phyloP scores from a whole-genome alignment of 441 rosid genomes.

The Macaranga tanarius region DNA sequence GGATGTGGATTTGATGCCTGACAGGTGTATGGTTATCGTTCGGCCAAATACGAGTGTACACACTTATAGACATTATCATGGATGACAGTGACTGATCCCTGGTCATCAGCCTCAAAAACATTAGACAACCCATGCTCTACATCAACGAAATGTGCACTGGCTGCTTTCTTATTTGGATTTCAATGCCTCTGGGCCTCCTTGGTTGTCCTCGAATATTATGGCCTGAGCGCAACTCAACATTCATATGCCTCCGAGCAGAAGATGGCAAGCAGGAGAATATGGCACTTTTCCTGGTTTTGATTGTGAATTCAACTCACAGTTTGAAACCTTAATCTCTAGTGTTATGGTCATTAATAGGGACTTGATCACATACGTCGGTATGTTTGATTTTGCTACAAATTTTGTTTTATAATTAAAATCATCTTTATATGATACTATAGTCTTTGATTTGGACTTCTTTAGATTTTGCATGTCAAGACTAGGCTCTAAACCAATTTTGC shows the following conservation, averaged over 20 bases:
- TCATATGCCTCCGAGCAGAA: constrained; percentile 22
- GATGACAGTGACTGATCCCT: neutral
- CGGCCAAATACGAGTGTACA: neutral
- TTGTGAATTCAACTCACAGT: neutral
- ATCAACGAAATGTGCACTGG: constrained; percentile 2
- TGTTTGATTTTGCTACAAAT: constrained; percentile 1
- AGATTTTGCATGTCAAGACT: neutral
- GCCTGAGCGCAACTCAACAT: neutral
- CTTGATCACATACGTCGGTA: neutral
- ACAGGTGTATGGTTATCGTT: constrained; percentile 23
- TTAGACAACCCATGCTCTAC: constrained; percentile 18
- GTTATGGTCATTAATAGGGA: neutral
- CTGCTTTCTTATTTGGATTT: neutral
- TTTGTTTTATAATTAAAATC: constrained; percentile 1
- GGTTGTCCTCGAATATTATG: neutral
- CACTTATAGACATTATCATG: no score
- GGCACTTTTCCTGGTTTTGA: neutral
- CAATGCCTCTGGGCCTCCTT: neutral
- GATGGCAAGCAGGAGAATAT: neutral
- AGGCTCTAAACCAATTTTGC: neutral
- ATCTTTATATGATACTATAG: neutral
- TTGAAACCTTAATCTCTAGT: neutral
- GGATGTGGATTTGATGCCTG: constrained; percentile 18
- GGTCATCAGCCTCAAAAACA: constrained; percentile 4
- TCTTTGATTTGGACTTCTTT: neutral